Evolutionary conservation across 2,329 filamentous ascomycete genomes (phyloP).

Genomic region (Exophiala calicioides): DNA sequence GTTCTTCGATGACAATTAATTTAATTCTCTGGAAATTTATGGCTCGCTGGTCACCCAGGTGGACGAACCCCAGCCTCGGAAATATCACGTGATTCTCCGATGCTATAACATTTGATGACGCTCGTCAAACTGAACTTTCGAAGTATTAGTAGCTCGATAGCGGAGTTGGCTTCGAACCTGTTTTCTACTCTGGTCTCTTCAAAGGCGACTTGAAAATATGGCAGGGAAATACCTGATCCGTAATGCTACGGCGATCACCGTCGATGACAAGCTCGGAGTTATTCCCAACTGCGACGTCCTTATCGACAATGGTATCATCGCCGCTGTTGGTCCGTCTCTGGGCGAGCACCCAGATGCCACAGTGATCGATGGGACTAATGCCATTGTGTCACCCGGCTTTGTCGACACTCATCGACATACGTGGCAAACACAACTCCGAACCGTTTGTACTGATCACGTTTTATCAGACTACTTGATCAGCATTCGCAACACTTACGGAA

Average conservation of each 20-base stretch:
- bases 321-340: conserved; percentile 26
- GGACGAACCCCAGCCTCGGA: no score
- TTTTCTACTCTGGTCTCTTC: no score
- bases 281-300: conserved; percentile 23
- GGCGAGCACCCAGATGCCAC: conserved; percentile 18
- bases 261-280: conserved; percentile 10
- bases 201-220: background rate
- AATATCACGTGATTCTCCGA: no score
- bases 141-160: no score
- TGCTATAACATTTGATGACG: no score
- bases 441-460: conserved; percentile 41
- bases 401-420: conserved; percentile 45
- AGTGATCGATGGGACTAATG: conserved; percentile 45
- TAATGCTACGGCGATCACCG: conserved; percentile 17
- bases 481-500: conserved; percentile 8
- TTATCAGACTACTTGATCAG: conserved; percentile 44
- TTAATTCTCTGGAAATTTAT: no score
- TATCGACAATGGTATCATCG: conserved; percentile 30
- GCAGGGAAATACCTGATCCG: conserved; percentile 3
- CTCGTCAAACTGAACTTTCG: no score
- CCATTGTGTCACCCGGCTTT: conserved; percentile 38
- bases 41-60: no score
- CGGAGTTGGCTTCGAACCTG: no score
- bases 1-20: no score
- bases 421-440: conserved; percentile 48